phyloP scores from a whole-genome alignment of 1,139 yeast species.

The Hansenula lynferdii region DNA sequence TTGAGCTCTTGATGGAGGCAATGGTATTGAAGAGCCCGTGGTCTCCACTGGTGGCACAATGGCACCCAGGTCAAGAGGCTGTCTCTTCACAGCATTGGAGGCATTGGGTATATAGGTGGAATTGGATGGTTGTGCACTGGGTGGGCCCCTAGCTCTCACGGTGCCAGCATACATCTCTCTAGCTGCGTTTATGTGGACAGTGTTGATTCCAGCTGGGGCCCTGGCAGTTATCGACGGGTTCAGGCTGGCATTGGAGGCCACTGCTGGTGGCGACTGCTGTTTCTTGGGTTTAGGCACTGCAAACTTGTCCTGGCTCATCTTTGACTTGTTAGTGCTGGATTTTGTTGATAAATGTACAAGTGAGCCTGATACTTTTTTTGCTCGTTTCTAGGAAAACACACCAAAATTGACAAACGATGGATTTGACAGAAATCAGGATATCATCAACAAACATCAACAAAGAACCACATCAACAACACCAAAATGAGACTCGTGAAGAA shows the following conservation, averaged over 20 bases:
- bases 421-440: background rate
- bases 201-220: constrained; percentile 38
- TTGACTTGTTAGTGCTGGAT: background rate
- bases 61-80: constrained; percentile 4
- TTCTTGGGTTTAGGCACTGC: background rate
- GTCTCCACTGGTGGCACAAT: constrained; percentile 9
- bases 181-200: constrained; percentile 57
- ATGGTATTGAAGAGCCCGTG: constrained; percentile 8
- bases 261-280: too few species aligned
- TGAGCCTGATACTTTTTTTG: background rate
- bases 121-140: constrained; percentile 34
- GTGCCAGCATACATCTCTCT: constrained; percentile 51
- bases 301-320: background rate
- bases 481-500: constrained; percentile 8
- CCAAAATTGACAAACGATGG: background rate
- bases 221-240: background rate
- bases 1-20: background rate
- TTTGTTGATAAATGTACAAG: too few species aligned
- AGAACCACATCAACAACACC: background rate
- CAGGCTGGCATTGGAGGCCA: background rate
- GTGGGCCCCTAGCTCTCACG: constrained; percentile 25
- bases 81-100: constrained; percentile 1
- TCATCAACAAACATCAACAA: background rate
- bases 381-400: background rate
- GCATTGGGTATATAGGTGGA: constrained; percentile 17